A percentile compares a stretch with the other conserved stretches of the same genome.
These are phyloP conservation scores for Thermomyces lanuginosus DNA, from an alignment of 2,329 filamentous ascomycete genomes.

Conservation along the genomic window DNA sequence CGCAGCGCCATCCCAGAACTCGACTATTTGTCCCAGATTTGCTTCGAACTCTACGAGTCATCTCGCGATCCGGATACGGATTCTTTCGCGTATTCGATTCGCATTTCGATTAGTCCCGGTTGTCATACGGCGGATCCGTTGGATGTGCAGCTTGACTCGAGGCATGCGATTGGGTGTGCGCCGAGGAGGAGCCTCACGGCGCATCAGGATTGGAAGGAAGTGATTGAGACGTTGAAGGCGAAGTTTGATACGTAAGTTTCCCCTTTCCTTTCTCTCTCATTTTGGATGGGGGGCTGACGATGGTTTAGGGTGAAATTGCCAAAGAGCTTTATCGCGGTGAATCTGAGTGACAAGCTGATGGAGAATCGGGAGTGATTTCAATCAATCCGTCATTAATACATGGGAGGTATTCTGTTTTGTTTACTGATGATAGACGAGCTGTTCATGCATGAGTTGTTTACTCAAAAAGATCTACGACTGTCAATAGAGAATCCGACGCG, in stretches of 20 bases:
- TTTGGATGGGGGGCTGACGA: no score
- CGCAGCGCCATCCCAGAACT: conserved; percentile 90
- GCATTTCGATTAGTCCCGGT: conserved; percentile 86
- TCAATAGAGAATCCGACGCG: no score
- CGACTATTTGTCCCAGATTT: conserved; percentile 94
- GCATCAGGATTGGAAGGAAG: conserved; percentile 87
- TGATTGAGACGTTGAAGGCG: conserved; percentile 85
- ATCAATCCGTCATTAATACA: no score
- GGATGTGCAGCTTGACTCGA: conserved; percentile 88
- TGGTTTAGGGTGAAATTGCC: conserved; percentile 32
- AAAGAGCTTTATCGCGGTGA: conserved; percentile 36
- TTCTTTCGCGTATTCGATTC: conserved; percentile 84
- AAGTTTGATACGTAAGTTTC: conserved; percentile 78
- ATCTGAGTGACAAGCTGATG: conserved; percentile 34
- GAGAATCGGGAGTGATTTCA: no score
- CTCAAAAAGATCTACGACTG: no score
- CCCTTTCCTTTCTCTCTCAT: conserved; percentile 6
- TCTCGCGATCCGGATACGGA: conserved; percentile 65
- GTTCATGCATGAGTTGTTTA: no score
- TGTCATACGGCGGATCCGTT: conserved; percentile 94
- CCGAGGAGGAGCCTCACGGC: conserved; percentile 78
- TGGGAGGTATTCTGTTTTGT: no score
- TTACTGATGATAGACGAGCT: no score
- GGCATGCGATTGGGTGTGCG: conserved; percentile 89
- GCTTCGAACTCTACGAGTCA: conserved; percentile 95